Evolutionary conservation across 2,329 filamentous ascomycete genomes (phyloP).

Genomic region (Incumbomyces lentus): DNA sequence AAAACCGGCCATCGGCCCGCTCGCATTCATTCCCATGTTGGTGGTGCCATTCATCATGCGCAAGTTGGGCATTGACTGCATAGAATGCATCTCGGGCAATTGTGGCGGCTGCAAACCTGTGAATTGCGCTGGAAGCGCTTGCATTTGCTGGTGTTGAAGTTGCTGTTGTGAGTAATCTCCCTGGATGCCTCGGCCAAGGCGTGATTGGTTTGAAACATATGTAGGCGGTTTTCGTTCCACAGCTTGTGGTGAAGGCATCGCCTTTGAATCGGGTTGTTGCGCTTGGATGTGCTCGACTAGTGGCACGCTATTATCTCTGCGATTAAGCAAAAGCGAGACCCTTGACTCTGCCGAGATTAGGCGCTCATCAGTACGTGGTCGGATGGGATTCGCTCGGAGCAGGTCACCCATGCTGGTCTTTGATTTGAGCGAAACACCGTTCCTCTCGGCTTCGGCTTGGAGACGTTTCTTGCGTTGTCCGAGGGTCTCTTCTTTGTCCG

Average conservation of each 20-base stretch:
- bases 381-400: slow-evolving; percentile 44
- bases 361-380: slow-evolving; percentile 16
- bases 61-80: slow-evolving; percentile 5
- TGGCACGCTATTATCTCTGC: neutral
- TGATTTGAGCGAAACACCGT: slow-evolving; percentile 12
- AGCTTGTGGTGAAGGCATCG: slow-evolving; percentile 3
- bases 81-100: slow-evolving; percentile 18
- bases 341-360: slow-evolving; percentile 12
- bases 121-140: slow-evolving; percentile 23
- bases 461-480: slow-evolving; percentile 36
- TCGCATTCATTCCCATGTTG: slow-evolving; percentile 11
- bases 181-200: neutral
- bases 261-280: slow-evolving; percentile 10
- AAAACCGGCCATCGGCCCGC: slow-evolving; percentile 3
- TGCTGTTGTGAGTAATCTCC: slow-evolving; percentile 1
- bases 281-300: slow-evolving; percentile 5
- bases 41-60: slow-evolving; percentile 2
- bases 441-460: slow-evolving; percentile 28
- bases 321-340: slow-evolving; percentile 3
- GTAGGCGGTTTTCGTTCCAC: slow-evolving; percentile 9
- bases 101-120: slow-evolving; percentile 16
- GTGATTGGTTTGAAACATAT: slow-evolving; percentile 7
- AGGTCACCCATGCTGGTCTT: slow-evolving; percentile 37
- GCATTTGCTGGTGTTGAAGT: slow-evolving; percentile 15
- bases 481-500: slow-evolving; percentile 33